A percentile compares a stretch with the other conserved stretches of the same genome.
These are phyloP conservation scores for Septoria linicola DNA, from an alignment of 2,329 filamentous ascomycete species.

Conservation along the genomic window DNA sequence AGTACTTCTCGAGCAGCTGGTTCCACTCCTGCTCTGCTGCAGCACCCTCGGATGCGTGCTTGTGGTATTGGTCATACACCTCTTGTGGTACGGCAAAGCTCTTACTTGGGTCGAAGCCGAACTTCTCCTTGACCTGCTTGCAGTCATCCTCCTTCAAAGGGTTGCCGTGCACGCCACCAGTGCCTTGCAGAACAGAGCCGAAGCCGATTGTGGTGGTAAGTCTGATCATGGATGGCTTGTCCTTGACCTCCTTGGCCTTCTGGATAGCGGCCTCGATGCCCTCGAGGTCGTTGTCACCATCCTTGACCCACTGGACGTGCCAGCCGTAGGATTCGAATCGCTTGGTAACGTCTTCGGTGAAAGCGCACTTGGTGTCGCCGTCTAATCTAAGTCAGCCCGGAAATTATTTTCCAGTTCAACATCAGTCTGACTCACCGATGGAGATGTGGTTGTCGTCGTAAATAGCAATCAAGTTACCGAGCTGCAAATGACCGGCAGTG, in stretches of 20 bases:
- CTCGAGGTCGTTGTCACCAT: constrained; percentile 86
- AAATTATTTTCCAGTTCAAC: neutral
- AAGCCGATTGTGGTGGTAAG: constrained; percentile 96
- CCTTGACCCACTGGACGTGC: constrained; percentile 79
- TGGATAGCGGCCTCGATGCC: constrained; percentile 85
- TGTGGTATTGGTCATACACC: constrained; percentile 87
- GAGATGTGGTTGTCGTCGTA: constrained; percentile 99
- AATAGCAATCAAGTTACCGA: constrained; percentile 94
- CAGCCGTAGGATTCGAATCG: constrained; percentile 97
- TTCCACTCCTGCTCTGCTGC: constrained; percentile 95
- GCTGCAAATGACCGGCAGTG: constrained; percentile 90
- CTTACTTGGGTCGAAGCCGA: constrained; percentile 93
- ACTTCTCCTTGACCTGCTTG: constrained; percentile 89
- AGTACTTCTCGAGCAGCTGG: constrained; percentile 85
- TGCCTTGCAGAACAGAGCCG: constrained; percentile 89
- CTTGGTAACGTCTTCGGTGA: constrained; percentile 95
- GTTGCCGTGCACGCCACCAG: constrained; percentile 92
- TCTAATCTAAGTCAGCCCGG: constrained; percentile 52
- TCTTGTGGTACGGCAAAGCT: constrained; percentile 89
- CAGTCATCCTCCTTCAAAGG: constrained; percentile 93
- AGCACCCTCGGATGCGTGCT: constrained; percentile 81
- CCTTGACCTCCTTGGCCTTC: constrained; percentile 79
- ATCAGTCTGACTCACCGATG: constrained; percentile 54
- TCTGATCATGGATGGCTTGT: constrained; percentile 98
- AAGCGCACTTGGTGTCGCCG: constrained; percentile 91